Percentiles rank a stretch among this genome's conserved stretches.
Evolutionary conservation across 2,329 filamentous ascomycete genomes (phyloP).

Genomic region (Dothideomycetes sp.): DNA sequence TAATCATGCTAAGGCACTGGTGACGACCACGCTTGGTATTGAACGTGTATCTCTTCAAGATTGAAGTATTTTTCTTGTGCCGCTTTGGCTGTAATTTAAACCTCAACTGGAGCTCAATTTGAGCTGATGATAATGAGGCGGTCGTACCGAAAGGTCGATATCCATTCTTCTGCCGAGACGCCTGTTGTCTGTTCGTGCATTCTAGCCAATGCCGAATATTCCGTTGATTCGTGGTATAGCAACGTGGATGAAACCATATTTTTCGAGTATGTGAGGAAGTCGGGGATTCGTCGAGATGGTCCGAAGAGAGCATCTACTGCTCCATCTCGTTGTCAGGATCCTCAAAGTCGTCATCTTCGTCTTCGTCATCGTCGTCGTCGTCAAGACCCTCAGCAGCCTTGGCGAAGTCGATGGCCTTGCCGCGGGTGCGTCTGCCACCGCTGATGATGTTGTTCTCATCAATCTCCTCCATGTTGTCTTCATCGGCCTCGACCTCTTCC

Average conservation of each 20-base stretch:
- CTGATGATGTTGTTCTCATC: conserved; percentile 79
- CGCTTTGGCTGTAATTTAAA: too few species aligned
- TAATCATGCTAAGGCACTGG: too few species aligned
- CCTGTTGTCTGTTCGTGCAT: conserved; percentile 2
- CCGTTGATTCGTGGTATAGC: conserved; percentile 6
- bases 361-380: conserved; percentile 67
- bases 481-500: conserved; percentile 61
- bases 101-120: too few species aligned
- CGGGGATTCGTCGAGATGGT: neutral
- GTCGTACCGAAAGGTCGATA: conserved; percentile 5
- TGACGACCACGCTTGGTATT: too few species aligned
- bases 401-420: conserved; percentile 84
- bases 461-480: conserved; percentile 82
- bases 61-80: too few species aligned
- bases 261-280: conserved; percentile 1
- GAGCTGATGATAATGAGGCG: too few species aligned
- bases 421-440: conserved; percentile 74
- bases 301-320: conserved; percentile 29
- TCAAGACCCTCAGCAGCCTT: conserved; percentile 76
- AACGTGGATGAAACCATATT: conserved; percentile 2
- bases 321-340: conserved; percentile 63
- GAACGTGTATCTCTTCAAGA: too few species aligned
- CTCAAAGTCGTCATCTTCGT: conserved; percentile 57
- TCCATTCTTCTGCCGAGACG: conserved; percentile 7
- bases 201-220: conserved; percentile 8